A percentile compares a stretch with the other conserved stretches of the same genome.
Evolutionary conservation across 2,329 filamentous ascomycete genomes (phyloP).

Genomic region (Cladosporium oxysporum): DNA sequence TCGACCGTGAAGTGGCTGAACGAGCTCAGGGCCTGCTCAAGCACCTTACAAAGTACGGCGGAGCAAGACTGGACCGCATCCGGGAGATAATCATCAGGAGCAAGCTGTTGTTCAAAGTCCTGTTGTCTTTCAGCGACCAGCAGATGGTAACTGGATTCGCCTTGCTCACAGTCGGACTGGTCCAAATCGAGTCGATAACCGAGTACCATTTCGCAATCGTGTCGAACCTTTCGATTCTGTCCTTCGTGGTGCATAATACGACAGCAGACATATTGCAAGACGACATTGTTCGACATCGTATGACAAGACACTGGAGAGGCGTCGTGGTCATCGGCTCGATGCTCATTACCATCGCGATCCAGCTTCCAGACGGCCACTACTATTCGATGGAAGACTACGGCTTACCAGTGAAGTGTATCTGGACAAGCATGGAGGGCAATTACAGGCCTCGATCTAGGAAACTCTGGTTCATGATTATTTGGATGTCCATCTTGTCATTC

Average conservation of each 20-base stretch:
- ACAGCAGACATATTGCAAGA: slow-evolving; percentile 2
- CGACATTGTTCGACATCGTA: background rate
- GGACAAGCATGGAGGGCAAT: slow-evolving; percentile 2
- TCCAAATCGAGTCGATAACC: background rate
- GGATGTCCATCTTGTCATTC: background rate
- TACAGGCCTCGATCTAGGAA: background rate
- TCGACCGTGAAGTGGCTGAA: background rate
- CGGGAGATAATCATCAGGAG: too few species aligned
- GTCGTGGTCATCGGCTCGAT: slow-evolving; percentile 3
- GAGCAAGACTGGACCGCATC: too few species aligned
- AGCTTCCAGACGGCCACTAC: background rate
- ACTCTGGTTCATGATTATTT: background rate
- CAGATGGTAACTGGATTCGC: slow-evolving; percentile 23
- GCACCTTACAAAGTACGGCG: background rate
- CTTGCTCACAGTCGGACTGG: slow-evolving; percentile 13
- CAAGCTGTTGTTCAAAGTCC: background rate
- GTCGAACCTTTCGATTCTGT: slow-evolving; percentile 15
- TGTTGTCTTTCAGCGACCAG: slow-evolving; percentile 19
- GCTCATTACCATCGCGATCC: background rate
- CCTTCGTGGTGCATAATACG: slow-evolving; percentile 18
- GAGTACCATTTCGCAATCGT: slow-evolving; percentile 21
- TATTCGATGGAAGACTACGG: slow-evolving; percentile 1
- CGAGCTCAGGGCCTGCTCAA: background rate
- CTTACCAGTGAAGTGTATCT: slow-evolving; percentile 1
- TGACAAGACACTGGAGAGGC: background rate